Evolutionary conservation across 805 yeast genomes (phyloP).

Genomic region (Saccharomycodes ludwigii): DNA sequence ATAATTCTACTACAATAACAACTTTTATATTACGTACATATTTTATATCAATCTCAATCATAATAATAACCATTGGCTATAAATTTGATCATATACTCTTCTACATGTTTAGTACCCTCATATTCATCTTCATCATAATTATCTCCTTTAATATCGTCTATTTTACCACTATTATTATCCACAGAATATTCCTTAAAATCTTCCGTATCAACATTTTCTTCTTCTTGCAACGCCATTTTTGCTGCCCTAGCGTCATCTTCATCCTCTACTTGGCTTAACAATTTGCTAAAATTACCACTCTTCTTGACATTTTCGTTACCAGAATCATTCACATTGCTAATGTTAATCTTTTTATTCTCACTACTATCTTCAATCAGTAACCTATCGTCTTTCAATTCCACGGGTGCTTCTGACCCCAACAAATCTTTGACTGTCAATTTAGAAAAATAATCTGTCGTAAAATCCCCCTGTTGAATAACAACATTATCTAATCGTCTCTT

Average conservation of each 20-base stretch:
- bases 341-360: not conserved
- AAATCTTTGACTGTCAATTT: slow-evolving; percentile 78
- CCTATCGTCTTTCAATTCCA: slow-evolving; percentile 27
- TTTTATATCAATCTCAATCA: too few relatives aligned
- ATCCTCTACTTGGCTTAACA: slow-evolving; percentile 88
- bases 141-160: slow-evolving; percentile 9
- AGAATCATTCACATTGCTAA: slow-evolving; percentile 14
- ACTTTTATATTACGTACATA: too few relatives aligned
- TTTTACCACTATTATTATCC: slow-evolving; percentile 2
- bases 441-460: slow-evolving; percentile 91
- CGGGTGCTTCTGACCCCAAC: slow-evolving; percentile 40
- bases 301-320: slow-evolving; percentile 17
- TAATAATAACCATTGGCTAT: slow-evolving; percentile 73
- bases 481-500: slow-evolving; percentile 88
- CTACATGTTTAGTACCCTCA: slow-evolving; percentile 65
- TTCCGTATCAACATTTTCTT: slow-evolving; percentile 69
- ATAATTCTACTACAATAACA: too few relatives aligned
- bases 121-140: slow-evolving; percentile 25
- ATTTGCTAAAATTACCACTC: slow-evolving; percentile 36
- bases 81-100: slow-evolving; percentile 89
- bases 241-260: slow-evolving; percentile 88
- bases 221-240: slow-evolving; percentile 78
- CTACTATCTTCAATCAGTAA: slow-evolving; percentile 18
- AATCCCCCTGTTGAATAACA: slow-evolving; percentile 95
- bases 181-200: slow-evolving; percentile 53